Percentiles rank a stretch among this genome's conserved stretches.
These are phyloP conservation scores for Zygnema circumcarinatum DNA, from an alignment of 139 green algal species.

Conservation along the genomic window DNA sequence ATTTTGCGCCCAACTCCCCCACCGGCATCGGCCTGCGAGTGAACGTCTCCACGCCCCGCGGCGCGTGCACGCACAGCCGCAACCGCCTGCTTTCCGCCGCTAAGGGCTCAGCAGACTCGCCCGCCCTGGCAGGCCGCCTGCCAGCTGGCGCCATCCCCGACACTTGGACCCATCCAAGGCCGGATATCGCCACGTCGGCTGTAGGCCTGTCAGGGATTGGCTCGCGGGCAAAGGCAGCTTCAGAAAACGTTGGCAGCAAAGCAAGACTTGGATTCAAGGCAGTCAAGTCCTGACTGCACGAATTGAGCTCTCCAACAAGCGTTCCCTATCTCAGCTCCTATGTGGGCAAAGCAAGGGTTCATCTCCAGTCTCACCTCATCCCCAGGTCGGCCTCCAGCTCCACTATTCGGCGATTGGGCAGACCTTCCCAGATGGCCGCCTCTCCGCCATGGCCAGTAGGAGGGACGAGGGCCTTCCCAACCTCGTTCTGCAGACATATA, in stretches of 20 bases:
- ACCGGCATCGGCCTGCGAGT: constrained; percentile 78
- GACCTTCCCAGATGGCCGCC: background rate
- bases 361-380: background rate
- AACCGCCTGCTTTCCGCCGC: background rate
- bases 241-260: too few species aligned
- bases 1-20: constrained; percentile 22
- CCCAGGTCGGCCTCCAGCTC: background rate
- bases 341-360: too few species aligned
- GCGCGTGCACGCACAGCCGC: constrained; percentile 74
- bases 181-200: constrained; percentile 55
- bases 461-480: background rate
- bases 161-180: constrained; percentile 14
- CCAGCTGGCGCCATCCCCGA: constrained; percentile 7
- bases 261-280: too few species aligned
- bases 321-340: too few species aligned
- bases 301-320: too few species aligned
- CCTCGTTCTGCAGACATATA: background rate
- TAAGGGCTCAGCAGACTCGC: background rate
- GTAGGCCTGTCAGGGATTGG: constrained; percentile 8
- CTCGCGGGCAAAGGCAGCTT: background rate
- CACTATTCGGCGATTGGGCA: background rate
- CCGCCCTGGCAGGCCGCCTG: background rate
- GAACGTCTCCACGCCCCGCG: constrained; percentile 87
- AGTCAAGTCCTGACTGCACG: too few species aligned
- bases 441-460: background rate